Evolutionary conservation across 208 protist species (phyloP), one percentile per base, ranked within the genome.

Genomic region (Trypanosoma avium): DNA sequence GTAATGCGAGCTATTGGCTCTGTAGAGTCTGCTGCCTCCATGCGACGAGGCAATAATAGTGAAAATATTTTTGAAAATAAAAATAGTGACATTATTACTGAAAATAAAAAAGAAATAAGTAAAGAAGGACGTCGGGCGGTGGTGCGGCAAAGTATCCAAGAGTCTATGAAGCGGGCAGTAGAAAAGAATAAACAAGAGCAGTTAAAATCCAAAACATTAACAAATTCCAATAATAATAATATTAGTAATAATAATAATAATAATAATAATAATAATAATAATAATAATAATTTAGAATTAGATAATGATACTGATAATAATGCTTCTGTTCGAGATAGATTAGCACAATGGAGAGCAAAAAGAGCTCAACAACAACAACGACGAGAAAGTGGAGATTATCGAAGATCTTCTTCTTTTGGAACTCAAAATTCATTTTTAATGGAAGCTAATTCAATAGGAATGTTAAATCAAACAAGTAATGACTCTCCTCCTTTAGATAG

Each of bases 291-390:
- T 17, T 33, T 2, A 6, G 17, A 7, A 12, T 13, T 15, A 2
- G 26, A 48, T 0, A 30, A 53, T 22, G 22, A 56, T 8, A 47
- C 8, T 3, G 27, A 29, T 6, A 27, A 46, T 29, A 45, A n/a
- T 1, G 4, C 47, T 19, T 33, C 67, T 53, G 42, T 88, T 38
- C 72, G 67, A 24, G 61, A 73, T n/a, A 68, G 75, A 27, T 54
- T 88, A 24, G 82, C 82, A 21, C 55, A 73, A 22, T 88, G 75
- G 75, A 70, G 82, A 17, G 75, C 75, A 5, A 75, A 73, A 19
- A 70, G 82, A 24, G 73, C 74, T 13, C 75, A 79, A 24, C 66
- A 67, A 42, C 50, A 67, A 29, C 10, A 75, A 45, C 61, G 54
- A 33, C 7, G 10, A 43, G 17, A 54, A 15, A 36, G 46, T 40